These are phyloP conservation scores for Tricholoma saponaceum DNA, from an alignment of 768 basidiomycete species.

Conservation along the genomic window DNA sequence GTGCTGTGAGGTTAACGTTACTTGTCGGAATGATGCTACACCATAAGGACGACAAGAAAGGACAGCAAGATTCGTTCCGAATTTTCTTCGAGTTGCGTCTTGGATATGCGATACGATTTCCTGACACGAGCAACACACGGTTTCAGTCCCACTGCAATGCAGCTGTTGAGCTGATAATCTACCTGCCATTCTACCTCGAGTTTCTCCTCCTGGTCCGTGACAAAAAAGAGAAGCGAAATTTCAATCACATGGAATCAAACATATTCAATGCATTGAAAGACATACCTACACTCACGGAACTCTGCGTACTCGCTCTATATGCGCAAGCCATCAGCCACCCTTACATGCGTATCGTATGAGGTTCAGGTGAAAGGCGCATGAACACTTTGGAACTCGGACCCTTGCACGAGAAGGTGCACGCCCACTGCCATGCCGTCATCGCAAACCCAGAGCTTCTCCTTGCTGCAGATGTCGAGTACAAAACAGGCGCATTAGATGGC, in stretches of 20 bases:
- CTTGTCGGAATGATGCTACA: slow-evolving; percentile 24
- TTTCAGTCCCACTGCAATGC: slow-evolving; percentile 28
- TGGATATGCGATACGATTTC: too few species aligned
- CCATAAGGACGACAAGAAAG: slow-evolving; percentile 33
- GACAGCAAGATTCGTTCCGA: too few species aligned
- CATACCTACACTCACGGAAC: not conserved
- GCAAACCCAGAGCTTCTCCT: too few species aligned
- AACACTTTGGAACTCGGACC: slow-evolving; percentile 23
- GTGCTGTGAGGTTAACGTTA: slow-evolving; percentile 18
- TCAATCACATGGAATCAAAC: slow-evolving; percentile 34
- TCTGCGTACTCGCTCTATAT: not conserved
- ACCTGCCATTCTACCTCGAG: slow-evolving; percentile 16
- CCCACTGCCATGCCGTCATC: too few species aligned
- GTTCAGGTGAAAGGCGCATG: not conserved
- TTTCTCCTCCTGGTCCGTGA: slow-evolving; percentile 25
- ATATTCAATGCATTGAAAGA: slow-evolving; percentile 6
- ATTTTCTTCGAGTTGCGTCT: slow-evolving; percentile 16
- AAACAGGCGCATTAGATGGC: too few species aligned
- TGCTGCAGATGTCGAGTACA: not conserved
- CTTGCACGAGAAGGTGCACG: slow-evolving; percentile 11
- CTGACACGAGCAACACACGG: too few species aligned
- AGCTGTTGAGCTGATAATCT: slow-evolving; percentile 17
- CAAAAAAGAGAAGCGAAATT: slow-evolving; percentile 21
- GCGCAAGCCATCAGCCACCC: not conserved
- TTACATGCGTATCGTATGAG: not conserved